A percentile compares a stretch with the other conserved stretches of the same genome.
phyloP scores from a whole-genome alignment of 208 protist genomes.

The Leishmania major region DNA sequence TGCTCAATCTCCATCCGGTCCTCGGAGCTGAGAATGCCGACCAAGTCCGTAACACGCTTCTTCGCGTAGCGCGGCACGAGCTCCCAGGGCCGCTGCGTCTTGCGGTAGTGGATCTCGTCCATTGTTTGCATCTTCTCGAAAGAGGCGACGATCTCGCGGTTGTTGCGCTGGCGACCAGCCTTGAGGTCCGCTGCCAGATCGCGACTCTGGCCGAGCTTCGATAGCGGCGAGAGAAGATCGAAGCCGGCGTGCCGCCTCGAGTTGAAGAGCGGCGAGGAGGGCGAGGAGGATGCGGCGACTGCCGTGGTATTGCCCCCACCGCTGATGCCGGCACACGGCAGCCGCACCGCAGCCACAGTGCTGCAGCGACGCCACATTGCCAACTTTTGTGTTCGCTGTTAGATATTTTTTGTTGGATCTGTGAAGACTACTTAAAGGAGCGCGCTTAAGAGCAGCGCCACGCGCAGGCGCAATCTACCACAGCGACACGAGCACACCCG shows the following conservation, averaged over 20 bases:
- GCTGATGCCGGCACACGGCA: not conserved
- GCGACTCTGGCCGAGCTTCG: slow-evolving; percentile 84
- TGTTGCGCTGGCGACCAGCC: slow-evolving; percentile 69
- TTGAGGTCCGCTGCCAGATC: slow-evolving; percentile 78
- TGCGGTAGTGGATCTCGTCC: slow-evolving; percentile 90
- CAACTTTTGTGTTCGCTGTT: not conserved
- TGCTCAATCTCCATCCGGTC: slow-evolving; percentile 92
- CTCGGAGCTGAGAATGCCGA: slow-evolving; percentile 75
- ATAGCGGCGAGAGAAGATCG: slow-evolving; percentile 73
- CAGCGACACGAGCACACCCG: not conserved
- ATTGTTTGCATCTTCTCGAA: slow-evolving; percentile 84
- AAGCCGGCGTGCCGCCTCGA: slow-evolving; percentile 49
- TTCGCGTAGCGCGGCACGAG: slow-evolving; percentile 80
- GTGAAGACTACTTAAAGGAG: not conserved
- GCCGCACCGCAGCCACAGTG: slow-evolving; percentile 8
- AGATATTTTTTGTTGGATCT: not conserved
- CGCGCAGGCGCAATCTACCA: not conserved
- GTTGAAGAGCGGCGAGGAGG: slow-evolving; percentile 28
- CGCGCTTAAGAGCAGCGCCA: not conserved
- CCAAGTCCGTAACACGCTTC: slow-evolving; percentile 85
- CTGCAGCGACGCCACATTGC: slow-evolving; percentile 26
- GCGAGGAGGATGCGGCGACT: slow-evolving; percentile 2
- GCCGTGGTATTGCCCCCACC: not conserved
- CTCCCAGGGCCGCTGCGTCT: slow-evolving; percentile 78
- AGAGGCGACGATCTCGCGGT: slow-evolving; percentile 81